A percentile compares a stretch with the other conserved stretches of the same genome.
These are phyloP conservation scores for Pulveroboletus frians DNA, from an alignment of 768 basidiomycete species.

Conservation along the genomic window DNA sequence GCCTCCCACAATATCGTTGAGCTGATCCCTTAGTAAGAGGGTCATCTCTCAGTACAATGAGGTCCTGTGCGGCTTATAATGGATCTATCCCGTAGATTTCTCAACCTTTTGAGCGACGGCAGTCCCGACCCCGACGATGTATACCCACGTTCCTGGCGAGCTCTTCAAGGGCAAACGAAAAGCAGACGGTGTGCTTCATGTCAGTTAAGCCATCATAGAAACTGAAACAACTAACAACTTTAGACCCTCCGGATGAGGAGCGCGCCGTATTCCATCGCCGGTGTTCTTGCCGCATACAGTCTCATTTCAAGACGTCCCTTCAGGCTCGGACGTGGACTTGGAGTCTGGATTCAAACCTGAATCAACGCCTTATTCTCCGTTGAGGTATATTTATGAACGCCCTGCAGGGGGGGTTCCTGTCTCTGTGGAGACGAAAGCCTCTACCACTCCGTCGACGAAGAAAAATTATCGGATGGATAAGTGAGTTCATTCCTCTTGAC, in stretches of 20 bases:
- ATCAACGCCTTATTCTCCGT: conserved; percentile 1
- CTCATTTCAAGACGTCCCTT: background rate
- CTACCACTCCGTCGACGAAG: conserved; percentile 13
- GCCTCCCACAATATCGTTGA: conserved; percentile 12
- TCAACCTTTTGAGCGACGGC: conserved; percentile 5
- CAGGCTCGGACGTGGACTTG: conserved; percentile 6
- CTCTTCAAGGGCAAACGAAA: conserved; percentile 20
- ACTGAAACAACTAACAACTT: background rate
- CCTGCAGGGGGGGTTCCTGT: background rate
- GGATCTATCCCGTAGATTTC: conserved; percentile 9
- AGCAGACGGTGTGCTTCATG: conserved; percentile 11
- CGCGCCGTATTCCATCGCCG: background rate
- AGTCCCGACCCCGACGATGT: background rate
- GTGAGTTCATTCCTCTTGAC: conserved; percentile 4
- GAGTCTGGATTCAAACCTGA: background rate
- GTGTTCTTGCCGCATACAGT: background rate
- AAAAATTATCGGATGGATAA: background rate
- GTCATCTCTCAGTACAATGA: background rate
- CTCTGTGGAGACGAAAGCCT: conserved; percentile 12
- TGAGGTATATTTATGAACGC: background rate
- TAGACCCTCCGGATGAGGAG: conserved; percentile 10
- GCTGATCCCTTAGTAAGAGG: conserved; percentile 8
- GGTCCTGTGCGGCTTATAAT: conserved; percentile 1
- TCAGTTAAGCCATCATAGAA: background rate
- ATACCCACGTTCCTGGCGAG: conserved; percentile 1